Evolutionary conservation across 805 yeast species (phyloP).

Genomic region (Starmera dryadoides): DNA sequence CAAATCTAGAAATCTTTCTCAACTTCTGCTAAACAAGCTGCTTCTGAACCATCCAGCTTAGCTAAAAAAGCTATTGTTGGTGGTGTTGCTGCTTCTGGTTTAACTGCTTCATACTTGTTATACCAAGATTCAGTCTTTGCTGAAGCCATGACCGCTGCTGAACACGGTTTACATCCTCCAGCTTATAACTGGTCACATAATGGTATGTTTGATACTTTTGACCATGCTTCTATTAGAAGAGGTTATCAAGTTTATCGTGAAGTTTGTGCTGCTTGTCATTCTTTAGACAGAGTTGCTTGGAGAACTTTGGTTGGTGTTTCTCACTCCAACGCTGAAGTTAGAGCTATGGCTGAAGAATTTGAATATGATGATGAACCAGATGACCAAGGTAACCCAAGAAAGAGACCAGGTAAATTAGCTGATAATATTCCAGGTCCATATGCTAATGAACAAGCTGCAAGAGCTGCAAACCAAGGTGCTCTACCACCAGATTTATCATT

Average conservation of each 20-base stretch:
- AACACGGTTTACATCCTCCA: constrained; percentile 97
- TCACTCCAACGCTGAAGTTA: constrained; percentile 84
- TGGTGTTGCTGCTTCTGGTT: constrained; percentile 65
- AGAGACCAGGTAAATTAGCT: constrained; percentile 97
- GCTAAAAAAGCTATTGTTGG: constrained; percentile 49
- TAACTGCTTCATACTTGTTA: constrained; percentile 72
- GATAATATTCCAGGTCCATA: constrained; percentile 94
- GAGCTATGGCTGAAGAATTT: constrained; percentile 90
- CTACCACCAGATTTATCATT: constrained; percentile 96
- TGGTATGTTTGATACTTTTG: constrained; percentile 86
- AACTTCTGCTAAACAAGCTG: constrained; percentile 29
- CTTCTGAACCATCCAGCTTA: constrained; percentile 23
- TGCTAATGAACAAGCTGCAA: constrained; percentile 97
- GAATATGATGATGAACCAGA: constrained; percentile 99
- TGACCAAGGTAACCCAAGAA: constrained; percentile 96
- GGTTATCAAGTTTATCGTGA: constrained; percentile 98
- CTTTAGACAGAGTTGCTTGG: constrained; percentile 96
- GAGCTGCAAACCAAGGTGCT: constrained; percentile 99
- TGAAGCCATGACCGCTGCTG: constrained; percentile 96
- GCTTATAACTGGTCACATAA: constrained; percentile 89
- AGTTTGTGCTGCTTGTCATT: constrained; percentile 99
- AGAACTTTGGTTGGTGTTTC: constrained; percentile 96
- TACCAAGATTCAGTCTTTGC: constrained; percentile 85
- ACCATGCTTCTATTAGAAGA: constrained; percentile 95
- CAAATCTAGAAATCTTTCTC: constrained; percentile 22